phyloP scores from a whole-genome alignment of 129 eudicot genomes.

The Flaveria linearis region DNA sequence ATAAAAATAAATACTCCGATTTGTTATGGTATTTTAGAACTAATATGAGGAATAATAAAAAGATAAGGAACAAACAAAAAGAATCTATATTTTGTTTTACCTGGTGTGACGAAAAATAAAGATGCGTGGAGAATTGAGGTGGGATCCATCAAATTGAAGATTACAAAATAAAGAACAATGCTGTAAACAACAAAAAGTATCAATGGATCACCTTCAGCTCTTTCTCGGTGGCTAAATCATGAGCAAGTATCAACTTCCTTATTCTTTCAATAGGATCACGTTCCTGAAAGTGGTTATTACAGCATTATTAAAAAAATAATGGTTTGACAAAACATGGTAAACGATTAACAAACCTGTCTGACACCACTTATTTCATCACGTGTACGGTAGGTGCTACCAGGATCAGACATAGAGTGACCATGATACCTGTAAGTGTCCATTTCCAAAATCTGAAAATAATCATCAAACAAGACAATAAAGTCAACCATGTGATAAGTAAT shows the following conservation, averaged over 20 bases:
- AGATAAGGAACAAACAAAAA: not conserved
- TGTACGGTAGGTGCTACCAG: constrained; percentile 98
- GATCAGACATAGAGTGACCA: constrained; percentile 99
- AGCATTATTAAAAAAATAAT: not conserved
- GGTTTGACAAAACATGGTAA: not conserved
- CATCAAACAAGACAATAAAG: not conserved
- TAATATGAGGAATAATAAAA: too few relatives aligned
- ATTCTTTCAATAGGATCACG: constrained; percentile 98
- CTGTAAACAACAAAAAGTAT: not conserved
- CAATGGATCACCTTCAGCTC: constrained; percentile 74
- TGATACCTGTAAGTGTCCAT: constrained; percentile 99
- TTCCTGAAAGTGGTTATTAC: constrained; percentile 50
- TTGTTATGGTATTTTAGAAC: too few relatives aligned
- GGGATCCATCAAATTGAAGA: not conserved
- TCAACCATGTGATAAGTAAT: constrained; percentile 1
- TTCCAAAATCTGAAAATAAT: constrained; percentile 74
- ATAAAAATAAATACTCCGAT: not conserved
- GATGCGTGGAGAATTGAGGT: not conserved
- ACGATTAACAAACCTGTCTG: constrained; percentile 61
- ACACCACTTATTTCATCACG: constrained; percentile 93
- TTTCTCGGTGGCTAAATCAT: constrained; percentile 83
- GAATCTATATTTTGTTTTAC: not conserved
- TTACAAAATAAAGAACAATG: not conserved
- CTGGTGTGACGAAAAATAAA: not conserved
- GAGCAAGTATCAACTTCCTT: constrained; percentile 73